Conservation (phyloP, 2,329 filamentous ascomycete species). For the Celoporthe dispersa region DNA sequence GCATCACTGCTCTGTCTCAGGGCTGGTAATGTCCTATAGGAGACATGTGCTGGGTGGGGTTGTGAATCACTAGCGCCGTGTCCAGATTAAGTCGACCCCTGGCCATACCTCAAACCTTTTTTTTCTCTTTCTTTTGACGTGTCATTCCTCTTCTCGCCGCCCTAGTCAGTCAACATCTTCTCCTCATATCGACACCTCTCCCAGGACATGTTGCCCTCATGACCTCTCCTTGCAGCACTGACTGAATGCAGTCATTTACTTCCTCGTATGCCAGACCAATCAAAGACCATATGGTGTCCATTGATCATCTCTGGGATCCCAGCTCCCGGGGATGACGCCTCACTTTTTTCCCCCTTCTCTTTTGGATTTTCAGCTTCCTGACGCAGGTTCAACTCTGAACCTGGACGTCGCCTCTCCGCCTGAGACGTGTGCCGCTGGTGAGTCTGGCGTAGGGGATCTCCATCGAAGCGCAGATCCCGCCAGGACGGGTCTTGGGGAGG, state of each 20-base stretch:
- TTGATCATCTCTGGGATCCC: background rate
- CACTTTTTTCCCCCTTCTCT: background rate
- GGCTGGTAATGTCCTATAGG: background rate
- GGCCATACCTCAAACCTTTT: background rate
- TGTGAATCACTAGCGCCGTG: background rate
- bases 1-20: background rate
- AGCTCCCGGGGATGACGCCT: background rate
- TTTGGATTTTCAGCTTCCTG: background rate
- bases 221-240: background rate
- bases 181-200: background rate
- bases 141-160: background rate
- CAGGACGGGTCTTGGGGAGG: background rate
- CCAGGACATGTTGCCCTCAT: background rate
- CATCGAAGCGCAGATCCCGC: conserved; percentile 9
- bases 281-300: background rate
- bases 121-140: background rate
- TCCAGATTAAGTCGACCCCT: background rate
- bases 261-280: background rate
- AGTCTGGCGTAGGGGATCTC: conserved; percentile 1
- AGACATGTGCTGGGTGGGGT: background rate
- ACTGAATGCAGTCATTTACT: background rate
- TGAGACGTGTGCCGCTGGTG: conserved; percentile 6
- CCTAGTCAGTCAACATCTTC: background rate
- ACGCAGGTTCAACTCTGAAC: background rate
- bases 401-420: conserved; percentile 6